A percentile compares a stretch with the other conserved stretches of the same genome.
Conservation (phyloP, 768 basidiomycete genomes). For the Sporobolomyces phaffii region DNA sequence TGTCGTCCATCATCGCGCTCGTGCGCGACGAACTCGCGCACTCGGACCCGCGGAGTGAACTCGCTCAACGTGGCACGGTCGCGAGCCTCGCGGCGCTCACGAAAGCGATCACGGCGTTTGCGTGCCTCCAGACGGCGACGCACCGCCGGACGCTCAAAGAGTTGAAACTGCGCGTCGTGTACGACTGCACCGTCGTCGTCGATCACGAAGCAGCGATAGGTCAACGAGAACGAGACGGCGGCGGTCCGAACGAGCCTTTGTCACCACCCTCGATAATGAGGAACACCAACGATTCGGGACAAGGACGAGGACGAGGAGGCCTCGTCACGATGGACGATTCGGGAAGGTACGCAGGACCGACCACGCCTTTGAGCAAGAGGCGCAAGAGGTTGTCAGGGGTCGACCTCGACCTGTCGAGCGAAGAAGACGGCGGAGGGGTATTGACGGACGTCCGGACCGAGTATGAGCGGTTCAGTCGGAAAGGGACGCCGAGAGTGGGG, state of each 20-base stretch:
- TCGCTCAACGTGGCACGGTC: slow-evolving; percentile 40
- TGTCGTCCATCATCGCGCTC: slow-evolving; percentile 47
- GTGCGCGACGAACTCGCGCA: slow-evolving; percentile 45
- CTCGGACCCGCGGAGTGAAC: slow-evolving; percentile 41
- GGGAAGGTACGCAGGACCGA: slow-evolving; percentile 16
- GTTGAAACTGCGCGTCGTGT: slow-evolving; percentile 45
- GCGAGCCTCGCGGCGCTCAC: slow-evolving; percentile 45
- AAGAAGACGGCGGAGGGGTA: background rate
- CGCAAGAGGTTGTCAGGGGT: background rate
- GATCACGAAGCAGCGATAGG: slow-evolving; percentile 27
- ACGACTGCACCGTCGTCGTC: slow-evolving; percentile 46
- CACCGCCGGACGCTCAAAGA: slow-evolving; percentile 43
- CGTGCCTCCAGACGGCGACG: slow-evolving; percentile 47
- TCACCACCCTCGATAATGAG: too few species aligned
- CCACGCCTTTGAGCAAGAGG: background rate
- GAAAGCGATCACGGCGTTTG: slow-evolving; percentile 48
- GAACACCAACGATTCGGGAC: too few species aligned
- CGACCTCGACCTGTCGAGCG: background rate
- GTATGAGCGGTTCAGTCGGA: slow-evolving; percentile 11
- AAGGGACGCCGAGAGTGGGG: background rate
- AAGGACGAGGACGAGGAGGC: too few species aligned
- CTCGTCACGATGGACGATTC: background rate
- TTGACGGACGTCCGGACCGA: slow-evolving; percentile 31
- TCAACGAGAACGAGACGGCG: background rate
- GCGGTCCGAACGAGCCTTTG: too few species aligned